Evolutionary conservation across 2,329 filamentous ascomycete genomes (phyloP), one percentile per base, ranked within the genome.

Genomic region (Scytalidium sp.): DNA sequence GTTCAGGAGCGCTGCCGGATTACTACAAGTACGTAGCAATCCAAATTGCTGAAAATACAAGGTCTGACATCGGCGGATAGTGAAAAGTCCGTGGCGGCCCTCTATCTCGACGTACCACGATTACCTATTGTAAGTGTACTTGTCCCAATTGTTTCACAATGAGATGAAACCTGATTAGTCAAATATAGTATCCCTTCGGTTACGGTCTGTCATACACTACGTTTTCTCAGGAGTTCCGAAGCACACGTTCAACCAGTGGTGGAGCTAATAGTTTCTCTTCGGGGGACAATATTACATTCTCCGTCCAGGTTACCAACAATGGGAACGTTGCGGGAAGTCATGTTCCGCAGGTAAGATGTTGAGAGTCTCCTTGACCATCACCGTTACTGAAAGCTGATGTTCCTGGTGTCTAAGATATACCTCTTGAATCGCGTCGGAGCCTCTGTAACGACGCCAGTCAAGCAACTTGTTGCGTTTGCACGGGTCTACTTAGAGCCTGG

Each of bases 291-390:
- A 64, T 76, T 8, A 57, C 45, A 1, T 76, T 75, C 51, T 60
- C 78, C 0, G 78, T 78, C 0, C 80, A 73, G 2, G 70, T 91
- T 32, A 75, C 73, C 50, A 90, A 91, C 72, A 79, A 73, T 4
- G 87, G 87, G 25, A 62, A 59, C 0, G 67, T 82, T 0, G 64
- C 68, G 5, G 85, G 85, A 19, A 81, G 84, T 50, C 83, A 87
- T 58, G 80, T 88, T 0, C 72, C 80, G 0, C 86, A 90, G 70
- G 47, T 55, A n/a, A 15, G 32, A 5, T 8, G 15, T n/a, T 9
- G 11, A 10, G 13, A 36, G 17, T 36, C 4, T 9, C 15, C 17
- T 15, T 15, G 13, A 9, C 15, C 13, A n/a, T n/a, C 32, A 36
- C 11, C 11, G 7, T 27, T 36, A 15, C 32, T n/a, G 17, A n/a